Conservation (phyloP, 139 green algal species). For the Choricystis sp. region DNA sequence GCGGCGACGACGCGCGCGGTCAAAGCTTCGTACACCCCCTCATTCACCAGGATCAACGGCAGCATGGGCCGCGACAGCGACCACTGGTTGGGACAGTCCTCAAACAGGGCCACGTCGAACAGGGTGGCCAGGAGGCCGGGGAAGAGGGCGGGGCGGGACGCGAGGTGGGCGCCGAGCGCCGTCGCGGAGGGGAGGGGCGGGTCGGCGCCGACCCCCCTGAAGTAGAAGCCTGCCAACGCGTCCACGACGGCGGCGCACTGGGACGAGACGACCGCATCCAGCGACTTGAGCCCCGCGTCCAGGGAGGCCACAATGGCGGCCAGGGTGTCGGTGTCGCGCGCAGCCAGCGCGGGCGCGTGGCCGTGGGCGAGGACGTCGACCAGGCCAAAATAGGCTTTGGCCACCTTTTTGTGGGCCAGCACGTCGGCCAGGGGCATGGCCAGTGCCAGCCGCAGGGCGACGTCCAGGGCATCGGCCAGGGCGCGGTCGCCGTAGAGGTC, state of each 20-base stretch:
- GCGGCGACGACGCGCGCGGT: conserved; percentile 38
- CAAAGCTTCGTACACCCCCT: conserved; percentile 55
- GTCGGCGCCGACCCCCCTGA: conserved; percentile 18
- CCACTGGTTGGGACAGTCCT: conserved; percentile 97
- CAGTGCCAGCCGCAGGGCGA: conserved; percentile 73
- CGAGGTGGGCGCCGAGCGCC: conserved; percentile 42
- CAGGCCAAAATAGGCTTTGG: conserved; percentile 69
- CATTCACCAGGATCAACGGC: conserved; percentile 85
- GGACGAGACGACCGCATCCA: conserved; percentile 60
- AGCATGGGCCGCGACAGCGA: conserved; percentile 88
- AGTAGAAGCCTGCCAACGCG: conserved; percentile 76
- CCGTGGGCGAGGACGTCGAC: conserved; percentile 77
- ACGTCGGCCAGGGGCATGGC: conserved; percentile 37
- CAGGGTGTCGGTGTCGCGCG: conserved; percentile 65
- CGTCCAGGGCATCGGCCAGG: conserved; percentile 68
- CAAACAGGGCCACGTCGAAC: conserved; percentile 95
- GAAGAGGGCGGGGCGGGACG: conserved; percentile 36
- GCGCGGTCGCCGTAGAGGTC: conserved; percentile 90
- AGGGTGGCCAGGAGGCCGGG: conserved; percentile 58
- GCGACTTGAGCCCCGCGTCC: conserved; percentile 63
- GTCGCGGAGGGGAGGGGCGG: conserved; percentile 7
- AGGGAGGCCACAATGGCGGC: conserved; percentile 62
- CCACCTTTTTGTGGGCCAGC: conserved; percentile 68
- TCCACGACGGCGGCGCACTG: conserved; percentile 79
- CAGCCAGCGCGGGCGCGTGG: conserved; percentile 40